Percentiles rank a stretch among this genome's conserved stretches.
Evolutionary conservation across 1,284 basidiomycete species (phyloP).

Genomic region (Pseudozyma tsukubaensis): DNA sequence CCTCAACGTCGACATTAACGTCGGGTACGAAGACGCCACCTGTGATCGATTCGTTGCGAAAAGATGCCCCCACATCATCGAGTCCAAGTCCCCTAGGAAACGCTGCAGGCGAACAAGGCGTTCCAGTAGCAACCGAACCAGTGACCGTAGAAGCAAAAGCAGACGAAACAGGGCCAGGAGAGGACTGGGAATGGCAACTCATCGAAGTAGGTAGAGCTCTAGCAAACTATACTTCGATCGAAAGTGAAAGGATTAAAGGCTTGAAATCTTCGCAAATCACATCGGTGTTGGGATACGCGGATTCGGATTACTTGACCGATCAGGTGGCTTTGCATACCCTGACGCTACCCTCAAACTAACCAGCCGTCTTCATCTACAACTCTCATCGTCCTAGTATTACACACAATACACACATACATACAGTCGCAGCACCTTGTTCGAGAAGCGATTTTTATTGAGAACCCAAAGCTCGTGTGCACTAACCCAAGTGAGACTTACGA

Average conservation of each 20-base stretch:
- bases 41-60: constrained; percentile 42
- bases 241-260: constrained; percentile 89
- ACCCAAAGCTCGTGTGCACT: not conserved
- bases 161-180: constrained; percentile 6
- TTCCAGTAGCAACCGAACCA: not conserved
- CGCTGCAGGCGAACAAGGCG: not conserved
- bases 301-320: constrained; percentile 96
- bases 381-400: not conserved
- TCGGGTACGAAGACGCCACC: constrained; percentile 32
- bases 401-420: not conserved
- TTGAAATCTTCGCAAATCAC: constrained; percentile 76
- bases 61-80: constrained; percentile 1
- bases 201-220: constrained; percentile 92
- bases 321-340: constrained; percentile 57
- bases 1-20: not conserved
- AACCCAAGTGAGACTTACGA: constrained; percentile 16
- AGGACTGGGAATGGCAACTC: constrained; percentile 75
- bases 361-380: too few species aligned
- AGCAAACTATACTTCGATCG: constrained; percentile 93
- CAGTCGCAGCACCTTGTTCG: too few species aligned
- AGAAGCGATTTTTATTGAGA: too few species aligned
- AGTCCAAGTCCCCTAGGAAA: not conserved
- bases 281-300: constrained; percentile 87
- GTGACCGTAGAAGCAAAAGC: not conserved
- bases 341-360: constrained; percentile 20